These are phyloP conservation scores for Closterium sp. DNA, from an alignment of 139 green algal genomes.

Conservation along the genomic window DNA sequence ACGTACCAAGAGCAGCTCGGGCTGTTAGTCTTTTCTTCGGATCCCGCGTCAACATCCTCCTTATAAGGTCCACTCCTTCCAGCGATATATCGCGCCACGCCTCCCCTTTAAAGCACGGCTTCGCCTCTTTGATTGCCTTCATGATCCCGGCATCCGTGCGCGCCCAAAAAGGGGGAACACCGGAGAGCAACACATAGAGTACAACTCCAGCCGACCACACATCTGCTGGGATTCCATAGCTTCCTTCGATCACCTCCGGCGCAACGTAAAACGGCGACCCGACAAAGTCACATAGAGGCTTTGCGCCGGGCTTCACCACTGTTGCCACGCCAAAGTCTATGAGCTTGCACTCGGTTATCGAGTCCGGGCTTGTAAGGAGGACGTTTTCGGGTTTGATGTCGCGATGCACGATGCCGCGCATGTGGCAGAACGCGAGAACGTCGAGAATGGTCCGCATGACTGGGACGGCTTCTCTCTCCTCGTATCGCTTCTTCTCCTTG, in stretches of 20 bases:
- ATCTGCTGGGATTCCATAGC: neutral
- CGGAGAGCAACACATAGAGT: neutral
- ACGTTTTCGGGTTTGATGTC: slow-evolving; percentile 5
- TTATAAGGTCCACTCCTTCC: neutral
- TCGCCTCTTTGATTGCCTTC: neutral
- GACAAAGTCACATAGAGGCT: neutral
- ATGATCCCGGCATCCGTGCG: neutral
- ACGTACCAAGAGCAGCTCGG: neutral
- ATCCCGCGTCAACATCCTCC: neutral
- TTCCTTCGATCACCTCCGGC: neutral
- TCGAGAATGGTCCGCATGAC: neutral
- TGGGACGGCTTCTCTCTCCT: neutral
- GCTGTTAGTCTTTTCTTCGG: neutral
- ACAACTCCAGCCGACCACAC: neutral
- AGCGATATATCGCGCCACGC: neutral
- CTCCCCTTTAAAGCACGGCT: neutral
- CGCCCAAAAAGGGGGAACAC: neutral
- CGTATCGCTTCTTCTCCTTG: neutral
- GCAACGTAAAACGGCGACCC: neutral
- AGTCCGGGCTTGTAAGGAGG: neutral
- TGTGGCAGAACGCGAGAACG: neutral
- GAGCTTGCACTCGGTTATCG: neutral
- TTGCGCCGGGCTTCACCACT: neutral
- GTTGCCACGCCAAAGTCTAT: slow-evolving; percentile 1
- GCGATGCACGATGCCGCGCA: neutral